These are phyloP conservation scores for Tetrapyrgos nigripes DNA, from an alignment of 1,284 basidiomycete species.

Conservation along the genomic window DNA sequence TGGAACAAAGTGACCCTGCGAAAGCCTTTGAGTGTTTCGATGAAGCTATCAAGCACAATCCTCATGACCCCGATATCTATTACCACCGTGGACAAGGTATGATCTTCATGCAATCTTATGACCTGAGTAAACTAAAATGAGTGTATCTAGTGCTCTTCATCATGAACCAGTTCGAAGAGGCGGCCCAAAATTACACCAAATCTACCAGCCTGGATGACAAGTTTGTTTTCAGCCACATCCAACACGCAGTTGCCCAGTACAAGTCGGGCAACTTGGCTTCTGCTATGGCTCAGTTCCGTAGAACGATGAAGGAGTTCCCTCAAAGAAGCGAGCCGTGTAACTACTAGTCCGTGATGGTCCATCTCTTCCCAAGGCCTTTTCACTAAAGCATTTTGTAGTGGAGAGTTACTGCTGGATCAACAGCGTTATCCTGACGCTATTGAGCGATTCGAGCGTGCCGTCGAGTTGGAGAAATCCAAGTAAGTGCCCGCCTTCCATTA, in stretches of 20 bases:
- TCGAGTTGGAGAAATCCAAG: constrained; percentile 87
- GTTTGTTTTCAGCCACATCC: constrained; percentile 76
- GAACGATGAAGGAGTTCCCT: constrained; percentile 84
- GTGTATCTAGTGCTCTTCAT: constrained; percentile 85
- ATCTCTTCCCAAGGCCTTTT: not conserved
- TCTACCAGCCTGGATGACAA: constrained; percentile 19
- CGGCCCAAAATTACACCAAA: constrained; percentile 21
- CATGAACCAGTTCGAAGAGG: constrained; percentile 79
- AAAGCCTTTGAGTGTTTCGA: constrained; percentile 94
- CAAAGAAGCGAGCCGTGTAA: constrained; percentile 87
- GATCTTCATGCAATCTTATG: constrained; percentile 22
- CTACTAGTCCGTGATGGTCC: constrained; percentile 76
- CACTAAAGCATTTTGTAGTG: constrained; percentile 55
- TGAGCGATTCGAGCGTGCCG: constrained; percentile 94
- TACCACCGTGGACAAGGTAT: constrained; percentile 97
- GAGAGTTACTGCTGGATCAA: constrained; percentile 95
- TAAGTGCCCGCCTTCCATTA: constrained; percentile 41
- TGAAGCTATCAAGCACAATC: constrained; percentile 84
- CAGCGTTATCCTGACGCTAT: constrained; percentile 89
- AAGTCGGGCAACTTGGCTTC: constrained; percentile 83
- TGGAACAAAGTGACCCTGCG: constrained; percentile 89
- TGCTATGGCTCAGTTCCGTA: constrained; percentile 90
- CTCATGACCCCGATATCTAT: constrained; percentile 94
- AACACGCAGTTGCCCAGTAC: constrained; percentile 97
- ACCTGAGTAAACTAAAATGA: not conserved